Evolutionary conservation across 441 rosid genomes (phyloP), one percentile per base, ranked within the genome.

Genomic region (Erodium moschatum): DNA sequence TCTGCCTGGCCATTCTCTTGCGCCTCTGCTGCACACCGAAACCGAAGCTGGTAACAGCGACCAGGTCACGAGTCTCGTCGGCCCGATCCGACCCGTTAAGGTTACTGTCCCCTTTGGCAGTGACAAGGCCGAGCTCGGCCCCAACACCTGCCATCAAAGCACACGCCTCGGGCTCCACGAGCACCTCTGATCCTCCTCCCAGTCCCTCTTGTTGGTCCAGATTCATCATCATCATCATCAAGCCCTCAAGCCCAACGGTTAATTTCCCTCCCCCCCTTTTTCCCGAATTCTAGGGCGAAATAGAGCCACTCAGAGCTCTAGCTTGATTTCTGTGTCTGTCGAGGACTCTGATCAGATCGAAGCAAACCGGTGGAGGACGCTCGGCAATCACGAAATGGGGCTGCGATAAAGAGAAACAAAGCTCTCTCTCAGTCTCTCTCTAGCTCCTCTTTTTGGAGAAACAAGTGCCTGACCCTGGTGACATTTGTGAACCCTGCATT

Each of bases 1-100:
- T 92, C 83, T 81, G 97, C 79, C 97, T 81, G 10, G 90, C 87
- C 93, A 88, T 88, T 81, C 95, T 89, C 79, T 87, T 88, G 85
- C 87, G 86, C 87, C 83, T 81, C 73, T 81, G 46, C 46, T 40
- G 8, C 46, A 40, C 46, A 1, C 46, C 80, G 67, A 86, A 81
- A 72, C 87, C 90, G 65, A 84, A 78, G 67, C 76, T 72, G 44
- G 84, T 72, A 75, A 80, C 78, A 16, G 70, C 67, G 6, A 67
- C 74, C 75, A 79, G 82, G 76, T 76, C 80, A 69, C 76, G 81
- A 79, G 64, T 76, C 77, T 73, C 72, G 69, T 83, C 80, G 84
- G 74, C 70, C 71, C 83, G 76, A 75, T 77, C 84, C 70, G 83
- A 69, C 64, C 70, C 80, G 63, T 24, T 24, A 24, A 24, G 27